Base-by-base conservation (phyloP, 2,329 filamentous ascomycete genomes). In the Colletotrichum echinochloae region DNA sequence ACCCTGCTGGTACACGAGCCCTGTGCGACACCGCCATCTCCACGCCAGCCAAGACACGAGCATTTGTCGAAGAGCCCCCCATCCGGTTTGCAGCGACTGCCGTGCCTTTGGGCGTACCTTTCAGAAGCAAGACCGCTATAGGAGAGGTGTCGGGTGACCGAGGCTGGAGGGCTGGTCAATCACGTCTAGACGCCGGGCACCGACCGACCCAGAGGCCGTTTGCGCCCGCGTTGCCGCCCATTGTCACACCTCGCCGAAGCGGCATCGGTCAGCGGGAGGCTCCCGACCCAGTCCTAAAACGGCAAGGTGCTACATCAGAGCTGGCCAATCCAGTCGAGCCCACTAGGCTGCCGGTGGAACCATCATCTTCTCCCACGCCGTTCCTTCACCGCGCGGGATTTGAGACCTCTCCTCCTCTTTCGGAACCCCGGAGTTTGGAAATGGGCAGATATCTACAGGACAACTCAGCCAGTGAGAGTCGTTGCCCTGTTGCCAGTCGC, bases 171-270 rank as follows among this genome's bases (percentile, higher is more conserved):
- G 23, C 30, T 71, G 59, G 51, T 44, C 28, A 30, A 54, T 51
- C 68, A 35, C 23, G 18, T 66, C 63, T 51, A 46, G 41, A 52
- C 63, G 41, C 67, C 63, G 63, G 67, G 63, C 63, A 51, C 30
- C 63, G 63, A 66, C 67, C 51, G 57, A 49, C 48, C 44, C 39
- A 70, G 63, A 70, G 51, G 57, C 63, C 63, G 63, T 70, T 66
- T 63, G 63, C 67, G 63, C 57, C 64, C 64, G 65, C 59, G 52
- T 46, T 71, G 59, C 57, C 59, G 64, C 12, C 37, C 68, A 61
- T 59, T n/a, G 68, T 68, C 65, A 68, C 57, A 68, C 59, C 59
- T 68, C 64, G 64, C 56, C 71, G 52, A 59, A 55, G 66, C 68
- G 55, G 63, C 62, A 54, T 65, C 65, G 49, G 64, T 59, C 55